These are phyloP conservation scores for Pseudoneurospora amorphoporcata DNA, from an alignment of 495 filamentous ascomycete species.

Conservation along the genomic window DNA sequence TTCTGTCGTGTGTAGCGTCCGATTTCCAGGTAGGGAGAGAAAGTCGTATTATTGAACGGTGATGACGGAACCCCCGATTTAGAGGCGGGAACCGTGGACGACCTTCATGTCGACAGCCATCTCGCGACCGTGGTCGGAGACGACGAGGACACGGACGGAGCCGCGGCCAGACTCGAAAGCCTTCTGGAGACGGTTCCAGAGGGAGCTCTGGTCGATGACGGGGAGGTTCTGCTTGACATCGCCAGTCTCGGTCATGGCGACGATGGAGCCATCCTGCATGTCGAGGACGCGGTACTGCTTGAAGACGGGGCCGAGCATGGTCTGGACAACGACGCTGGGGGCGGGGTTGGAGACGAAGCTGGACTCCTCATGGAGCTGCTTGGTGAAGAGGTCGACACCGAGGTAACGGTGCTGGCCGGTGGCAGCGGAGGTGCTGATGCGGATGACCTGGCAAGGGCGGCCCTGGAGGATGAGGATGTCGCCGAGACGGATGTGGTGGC, in stretches of 20 bases:
- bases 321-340: slow-evolving; percentile 95
- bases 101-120: slow-evolving; percentile 98
- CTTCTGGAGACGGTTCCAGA: slow-evolving; percentile 71
- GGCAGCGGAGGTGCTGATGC: slow-evolving; percentile 94
- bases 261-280: slow-evolving; percentile 70
- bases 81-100: slow-evolving; percentile 62
- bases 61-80: slow-evolving; percentile 14
- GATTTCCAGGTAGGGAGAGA: neutral
- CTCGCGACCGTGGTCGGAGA: slow-evolving; percentile 88
- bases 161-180: slow-evolving; percentile 89
- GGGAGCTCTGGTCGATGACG: slow-evolving; percentile 84
- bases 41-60: neutral
- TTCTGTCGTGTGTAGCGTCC: neutral
- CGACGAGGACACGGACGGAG: slow-evolving; percentile 86
- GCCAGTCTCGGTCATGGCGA: slow-evolving; percentile 51
- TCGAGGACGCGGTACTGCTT: slow-evolving; percentile 99
- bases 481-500: slow-evolving; percentile 97
- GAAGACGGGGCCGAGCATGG: slow-evolving; percentile 98
- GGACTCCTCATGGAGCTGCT: slow-evolving; percentile 98
- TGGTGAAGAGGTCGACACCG: slow-evolving; percentile 97
- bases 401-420: slow-evolving; percentile 99
- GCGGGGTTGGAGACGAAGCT: slow-evolving; percentile 95
- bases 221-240: slow-evolving; percentile 96
- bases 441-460: slow-evolving; percentile 99
- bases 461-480: slow-evolving; percentile 98